These are phyloP conservation scores for Lasiodiplodia gonubiensis DNA, from an alignment of 2,329 filamentous ascomycete genomes.

Conservation along the genomic window DNA sequence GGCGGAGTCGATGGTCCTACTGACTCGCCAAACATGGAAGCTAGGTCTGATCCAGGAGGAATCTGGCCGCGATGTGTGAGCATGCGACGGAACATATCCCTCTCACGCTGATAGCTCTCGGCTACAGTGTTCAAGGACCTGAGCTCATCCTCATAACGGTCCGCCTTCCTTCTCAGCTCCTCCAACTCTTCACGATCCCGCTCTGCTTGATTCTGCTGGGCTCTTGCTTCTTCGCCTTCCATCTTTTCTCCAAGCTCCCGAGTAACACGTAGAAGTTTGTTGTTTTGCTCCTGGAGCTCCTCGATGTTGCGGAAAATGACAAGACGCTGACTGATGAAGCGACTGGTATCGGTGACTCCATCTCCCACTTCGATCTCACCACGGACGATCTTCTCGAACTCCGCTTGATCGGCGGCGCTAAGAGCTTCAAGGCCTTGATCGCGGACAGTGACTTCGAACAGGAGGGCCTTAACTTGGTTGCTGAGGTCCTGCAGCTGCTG, in stretches of 20 bases:
- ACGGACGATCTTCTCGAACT: conserved; percentile 77
- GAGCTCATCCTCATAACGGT: conserved; percentile 83
- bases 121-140: conserved; percentile 80
- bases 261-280: conserved; percentile 80
- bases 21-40: conserved; percentile 74
- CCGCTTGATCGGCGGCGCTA: conserved; percentile 71
- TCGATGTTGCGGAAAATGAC: conserved; percentile 85
- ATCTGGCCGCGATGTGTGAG: conserved; percentile 74
- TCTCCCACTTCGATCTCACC: conserved; percentile 72
- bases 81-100: conserved; percentile 97
- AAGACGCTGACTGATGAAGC: conserved; percentile 87
- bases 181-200: conserved; percentile 73
- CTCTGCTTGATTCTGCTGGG: conserved; percentile 60
- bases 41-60: conserved; percentile 65
- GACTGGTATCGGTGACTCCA: conserved; percentile 82
- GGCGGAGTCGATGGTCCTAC: conserved; percentile 63
- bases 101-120: conserved; percentile 92
- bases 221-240: conserved; percentile 85
- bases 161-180: conserved; percentile 72
- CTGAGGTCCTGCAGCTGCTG: conserved; percentile 89
- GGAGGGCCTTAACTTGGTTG: conserved; percentile 85
- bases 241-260: conserved; percentile 85
- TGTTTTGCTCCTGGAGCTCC: conserved; percentile 87
- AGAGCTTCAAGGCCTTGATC: conserved; percentile 79
- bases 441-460: conserved; percentile 82